These are phyloP conservation scores for Coemansia sp. DNA, from an alignment of 192 early-diverging fungal species.

Conservation along the genomic window DNA sequence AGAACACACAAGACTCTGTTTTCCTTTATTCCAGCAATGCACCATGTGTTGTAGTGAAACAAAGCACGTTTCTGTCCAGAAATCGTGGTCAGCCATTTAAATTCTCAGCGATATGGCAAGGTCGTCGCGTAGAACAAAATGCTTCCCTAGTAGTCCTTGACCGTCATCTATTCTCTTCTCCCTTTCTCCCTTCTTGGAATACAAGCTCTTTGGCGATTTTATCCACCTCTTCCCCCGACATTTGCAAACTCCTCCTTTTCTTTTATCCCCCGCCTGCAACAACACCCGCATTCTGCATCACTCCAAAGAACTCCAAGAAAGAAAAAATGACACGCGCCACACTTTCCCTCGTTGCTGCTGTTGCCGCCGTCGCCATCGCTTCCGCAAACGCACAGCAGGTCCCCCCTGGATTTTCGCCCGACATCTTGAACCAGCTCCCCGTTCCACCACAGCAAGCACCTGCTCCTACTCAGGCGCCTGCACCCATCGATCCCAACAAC, in stretches of 20 bases:
- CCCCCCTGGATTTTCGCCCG: slow-evolving; percentile 32
- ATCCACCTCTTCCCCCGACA: background rate
- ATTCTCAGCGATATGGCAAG: background rate
- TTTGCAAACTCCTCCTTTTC: background rate
- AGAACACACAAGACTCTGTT: background rate
- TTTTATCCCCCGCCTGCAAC: background rate
- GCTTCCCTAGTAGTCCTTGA: background rate
- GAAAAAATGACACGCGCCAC: slow-evolving; percentile 33
- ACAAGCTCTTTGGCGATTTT: background rate
- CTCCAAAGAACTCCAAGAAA: slow-evolving; percentile 2
- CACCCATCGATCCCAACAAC: slow-evolving; percentile 52
- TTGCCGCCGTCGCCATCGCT: slow-evolving; percentile 22
- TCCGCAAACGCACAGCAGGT: slow-evolving; percentile 28
- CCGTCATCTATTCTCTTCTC: slow-evolving; percentile 5
- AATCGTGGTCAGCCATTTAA: background rate
- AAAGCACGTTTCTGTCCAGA: background rate
- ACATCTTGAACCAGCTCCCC: slow-evolving; percentile 47
- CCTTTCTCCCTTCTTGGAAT: background rate
- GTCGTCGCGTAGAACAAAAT: background rate
- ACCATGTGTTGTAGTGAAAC: background rate
- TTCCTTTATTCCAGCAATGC: background rate
- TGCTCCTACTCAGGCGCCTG: slow-evolving; percentile 46
- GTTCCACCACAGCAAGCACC: slow-evolving; percentile 47
- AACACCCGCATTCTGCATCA: background rate
- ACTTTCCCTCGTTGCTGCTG: slow-evolving; percentile 29